Conservation (phyloP, 441 rosid genomes). For the Geranium incanum region DNA sequence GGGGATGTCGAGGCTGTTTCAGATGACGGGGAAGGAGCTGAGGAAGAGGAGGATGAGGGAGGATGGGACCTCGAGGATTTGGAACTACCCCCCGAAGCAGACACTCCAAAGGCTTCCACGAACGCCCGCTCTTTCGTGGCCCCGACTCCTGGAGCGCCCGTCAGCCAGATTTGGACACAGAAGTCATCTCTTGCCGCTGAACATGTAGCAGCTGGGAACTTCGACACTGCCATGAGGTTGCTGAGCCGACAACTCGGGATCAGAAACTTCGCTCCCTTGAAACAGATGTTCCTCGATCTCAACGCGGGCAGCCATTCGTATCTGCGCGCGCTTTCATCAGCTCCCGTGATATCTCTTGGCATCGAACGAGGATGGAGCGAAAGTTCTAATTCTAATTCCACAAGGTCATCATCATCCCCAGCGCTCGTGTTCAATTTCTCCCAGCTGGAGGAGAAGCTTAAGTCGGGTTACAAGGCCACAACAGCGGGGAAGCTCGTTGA, state of each 20-base stretch:
- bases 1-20: constrained; percentile 44
- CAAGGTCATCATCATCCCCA: constrained; percentile 60
- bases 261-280: constrained; percentile 54
- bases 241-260: constrained; percentile 80
- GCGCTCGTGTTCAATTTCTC: constrained; percentile 57
- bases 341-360: constrained; percentile 66
- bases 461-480: constrained; percentile 71
- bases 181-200: constrained; percentile 77
- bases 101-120: constrained; percentile 57
- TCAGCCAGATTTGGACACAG: constrained; percentile 76
- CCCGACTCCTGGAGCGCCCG: constrained; percentile 72
- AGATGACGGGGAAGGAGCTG: constrained; percentile 55
- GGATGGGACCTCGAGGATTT: constrained; percentile 88
- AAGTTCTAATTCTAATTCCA: constrained; percentile 59
- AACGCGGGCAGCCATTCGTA: constrained; percentile 61
- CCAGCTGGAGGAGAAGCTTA: constrained; percentile 74
- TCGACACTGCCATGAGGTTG: constrained; percentile 79
- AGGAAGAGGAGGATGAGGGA: constrained; percentile 46
- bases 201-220: constrained; percentile 81
- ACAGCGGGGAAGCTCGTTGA: constrained; percentile 61
- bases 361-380: constrained; percentile 75
- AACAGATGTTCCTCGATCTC: constrained; percentile 67
- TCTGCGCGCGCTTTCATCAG: constrained; percentile 53
- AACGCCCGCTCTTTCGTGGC: constrained; percentile 50
- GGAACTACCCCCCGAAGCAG: constrained; percentile 70